A percentile compares a stretch with the other conserved stretches of the same genome.
Conservation (phyloP, 2,329 filamentous ascomycete genomes). For the Aureobasidium melanogenum region DNA sequence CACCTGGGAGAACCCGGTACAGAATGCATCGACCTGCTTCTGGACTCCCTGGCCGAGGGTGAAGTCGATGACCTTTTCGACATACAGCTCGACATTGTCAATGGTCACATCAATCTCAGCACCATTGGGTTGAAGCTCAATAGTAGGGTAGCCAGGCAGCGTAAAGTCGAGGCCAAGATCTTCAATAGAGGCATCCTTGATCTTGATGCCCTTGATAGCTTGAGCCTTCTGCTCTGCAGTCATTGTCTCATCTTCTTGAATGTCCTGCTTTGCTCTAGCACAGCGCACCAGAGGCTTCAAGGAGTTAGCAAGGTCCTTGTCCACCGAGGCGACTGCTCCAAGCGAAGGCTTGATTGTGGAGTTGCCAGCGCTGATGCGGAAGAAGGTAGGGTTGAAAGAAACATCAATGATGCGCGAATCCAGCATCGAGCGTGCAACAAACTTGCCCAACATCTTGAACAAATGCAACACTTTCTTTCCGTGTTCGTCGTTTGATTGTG, state of each 20-base stretch:
- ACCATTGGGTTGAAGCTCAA: slow-evolving; percentile 72
- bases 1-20: slow-evolving; percentile 83
- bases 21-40: slow-evolving; percentile 84
- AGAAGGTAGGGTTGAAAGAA: slow-evolving; percentile 95
- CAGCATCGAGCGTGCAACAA: slow-evolving; percentile 95
- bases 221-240: slow-evolving; percentile 61
- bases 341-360: slow-evolving; percentile 69
- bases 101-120: slow-evolving; percentile 70
- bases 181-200: slow-evolving; percentile 72
- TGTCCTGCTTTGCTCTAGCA: slow-evolving; percentile 68
- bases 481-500: slow-evolving; percentile 63
- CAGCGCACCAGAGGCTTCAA: slow-evolving; percentile 83
- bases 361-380: slow-evolving; percentile 73
- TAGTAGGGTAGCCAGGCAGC: slow-evolving; percentile 77
- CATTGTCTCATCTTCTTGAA: slow-evolving; percentile 62
- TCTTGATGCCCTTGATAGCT: slow-evolving; percentile 58
- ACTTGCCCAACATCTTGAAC: slow-evolving; percentile 92
- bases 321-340: slow-evolving; percentile 81
- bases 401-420: slow-evolving; percentile 97
- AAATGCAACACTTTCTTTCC: slow-evolving; percentile 82
- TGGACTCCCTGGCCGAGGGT: slow-evolving; percentile 84
- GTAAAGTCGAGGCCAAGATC: slow-evolving; percentile 92
- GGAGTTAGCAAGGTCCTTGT: slow-evolving; percentile 76
- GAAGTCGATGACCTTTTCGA: slow-evolving; percentile 84
- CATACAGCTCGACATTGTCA: slow-evolving; percentile 80